phyloP scores from a whole-genome alignment of 2,329 filamentous ascomycete species.

The Colletotrichum lentis region DNA sequence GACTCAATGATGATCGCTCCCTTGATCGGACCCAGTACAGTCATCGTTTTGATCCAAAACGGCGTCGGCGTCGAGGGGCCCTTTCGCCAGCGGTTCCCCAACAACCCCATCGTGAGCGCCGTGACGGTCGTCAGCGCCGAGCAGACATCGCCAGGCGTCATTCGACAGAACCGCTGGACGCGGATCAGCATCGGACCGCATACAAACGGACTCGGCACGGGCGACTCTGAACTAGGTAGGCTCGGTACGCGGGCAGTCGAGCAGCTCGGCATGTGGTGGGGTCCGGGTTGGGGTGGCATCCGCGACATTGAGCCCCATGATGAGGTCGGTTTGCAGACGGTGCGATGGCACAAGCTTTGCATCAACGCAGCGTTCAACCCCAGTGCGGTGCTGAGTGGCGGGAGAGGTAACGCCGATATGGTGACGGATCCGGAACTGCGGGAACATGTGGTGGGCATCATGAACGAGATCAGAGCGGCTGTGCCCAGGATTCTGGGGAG shows the following conservation, averaged over 20 bases:
- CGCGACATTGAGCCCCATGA: slow-evolving; percentile 71
- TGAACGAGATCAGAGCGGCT: slow-evolving; percentile 73
- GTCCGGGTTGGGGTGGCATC: slow-evolving; percentile 63
- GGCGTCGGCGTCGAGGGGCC: slow-evolving; percentile 75
- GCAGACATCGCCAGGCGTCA: slow-evolving; percentile 67
- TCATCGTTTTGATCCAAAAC: slow-evolving; percentile 75
- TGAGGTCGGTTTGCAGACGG: slow-evolving; percentile 72
- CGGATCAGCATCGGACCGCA: slow-evolving; percentile 75
- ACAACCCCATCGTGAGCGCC: slow-evolving; percentile 68
- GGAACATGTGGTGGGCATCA: slow-evolving; percentile 69
- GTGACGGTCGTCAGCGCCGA: slow-evolving; percentile 76
- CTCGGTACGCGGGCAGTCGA: slow-evolving; percentile 55
- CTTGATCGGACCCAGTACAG: slow-evolving; percentile 62
- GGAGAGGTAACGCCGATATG: slow-evolving; percentile 72
- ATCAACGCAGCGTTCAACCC: slow-evolving; percentile 82
- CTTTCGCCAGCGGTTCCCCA: slow-evolving; percentile 69
- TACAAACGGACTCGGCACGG: slow-evolving; percentile 56
- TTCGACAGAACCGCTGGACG: slow-evolving; percentile 78
- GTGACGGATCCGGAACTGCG: slow-evolving; percentile 68
- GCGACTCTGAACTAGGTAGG: slow-evolving; percentile 45
- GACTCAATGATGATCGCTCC: slow-evolving; percentile 69
- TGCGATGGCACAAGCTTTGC: slow-evolving; percentile 79
- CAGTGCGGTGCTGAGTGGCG: slow-evolving; percentile 71
- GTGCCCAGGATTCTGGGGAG: slow-evolving; percentile 69
- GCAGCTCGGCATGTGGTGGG: slow-evolving; percentile 61